phyloP scores from a whole-genome alignment of 2,329 filamentous ascomycete genomes.

The Plectosphaerella sp. region DNA sequence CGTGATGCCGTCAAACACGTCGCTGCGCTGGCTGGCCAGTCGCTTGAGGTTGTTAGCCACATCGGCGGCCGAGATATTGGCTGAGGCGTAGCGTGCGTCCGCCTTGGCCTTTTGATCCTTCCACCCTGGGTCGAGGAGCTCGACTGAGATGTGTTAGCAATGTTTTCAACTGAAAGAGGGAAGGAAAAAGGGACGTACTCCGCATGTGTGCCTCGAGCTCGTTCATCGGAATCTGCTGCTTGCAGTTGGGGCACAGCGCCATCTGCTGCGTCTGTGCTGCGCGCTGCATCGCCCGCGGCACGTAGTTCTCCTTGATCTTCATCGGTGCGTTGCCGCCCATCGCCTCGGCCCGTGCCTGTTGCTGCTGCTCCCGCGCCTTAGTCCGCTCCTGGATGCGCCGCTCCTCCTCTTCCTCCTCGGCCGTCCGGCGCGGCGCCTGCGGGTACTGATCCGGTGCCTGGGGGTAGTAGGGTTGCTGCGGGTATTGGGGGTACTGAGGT shows the following conservation, averaged over 20 bases:
- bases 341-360: constrained; percentile 75
- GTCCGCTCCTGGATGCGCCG: constrained; percentile 59
- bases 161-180: neutral
- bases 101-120: constrained; percentile 92
- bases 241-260: constrained; percentile 87
- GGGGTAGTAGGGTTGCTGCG: constrained; percentile 21
- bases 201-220: constrained; percentile 92
- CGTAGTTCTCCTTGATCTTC: constrained; percentile 91
- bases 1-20: constrained; percentile 75
- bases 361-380: constrained; percentile 58
- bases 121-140: constrained; percentile 90
- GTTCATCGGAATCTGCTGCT: constrained; percentile 79
- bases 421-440: constrained; percentile 25
- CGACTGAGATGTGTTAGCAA: constrained; percentile 55
- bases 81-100: constrained; percentile 77
- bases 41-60: constrained; percentile 94
- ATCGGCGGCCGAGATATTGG: constrained; percentile 80
- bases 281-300: constrained; percentile 75
- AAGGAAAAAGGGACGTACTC: constrained; percentile 45
- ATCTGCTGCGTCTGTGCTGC: constrained; percentile 60
- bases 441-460: constrained; percentile 18
- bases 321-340: constrained; percentile 65
- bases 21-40: constrained; percentile 81
- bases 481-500: constrained; percentile 4
- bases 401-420: constrained; percentile 59